phyloP scores from a whole-genome alignment of 768 basidiomycete genomes.

The Kwoniella europaea region DNA sequence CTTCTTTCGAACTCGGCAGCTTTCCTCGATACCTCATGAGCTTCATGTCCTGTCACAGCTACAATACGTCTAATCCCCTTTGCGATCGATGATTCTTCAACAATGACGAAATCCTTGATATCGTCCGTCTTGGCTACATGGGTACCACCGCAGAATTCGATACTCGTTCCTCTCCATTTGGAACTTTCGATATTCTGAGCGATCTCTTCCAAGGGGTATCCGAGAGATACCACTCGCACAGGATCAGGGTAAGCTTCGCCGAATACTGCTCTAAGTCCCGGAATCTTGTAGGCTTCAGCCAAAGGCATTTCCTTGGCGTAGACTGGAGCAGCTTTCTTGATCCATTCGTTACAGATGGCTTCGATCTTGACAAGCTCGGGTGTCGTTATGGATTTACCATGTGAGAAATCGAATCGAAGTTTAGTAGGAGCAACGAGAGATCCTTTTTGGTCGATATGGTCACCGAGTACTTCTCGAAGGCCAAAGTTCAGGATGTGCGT shows the following conservation, averaged over 20 bases:
- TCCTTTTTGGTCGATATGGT: slow-evolving; percentile 97
- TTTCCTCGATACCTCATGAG: slow-evolving; percentile 74
- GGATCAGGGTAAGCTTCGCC: slow-evolving; percentile 98
- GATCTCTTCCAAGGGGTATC: slow-evolving; percentile 85
- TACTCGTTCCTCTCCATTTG: slow-evolving; percentile 86
- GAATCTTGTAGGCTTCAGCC: slow-evolving; percentile 76
- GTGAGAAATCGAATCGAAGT: slow-evolving; percentile 97
- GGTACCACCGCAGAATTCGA: slow-evolving; percentile 99
- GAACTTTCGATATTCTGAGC: slow-evolving; percentile 80
- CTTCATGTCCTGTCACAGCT: slow-evolving; percentile 93
- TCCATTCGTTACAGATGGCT: slow-evolving; percentile 81
- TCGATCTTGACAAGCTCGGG: slow-evolving; percentile 84
- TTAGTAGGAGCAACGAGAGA: slow-evolving; percentile 95
- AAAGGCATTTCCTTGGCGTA: slow-evolving; percentile 85
- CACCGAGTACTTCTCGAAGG: slow-evolving; percentile 90
- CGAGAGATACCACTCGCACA: slow-evolving; percentile 90
- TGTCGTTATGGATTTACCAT: slow-evolving; percentile 82
- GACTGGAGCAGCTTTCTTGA: slow-evolving; percentile 83
- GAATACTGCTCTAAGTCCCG: slow-evolving; percentile 95
- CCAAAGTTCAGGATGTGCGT: slow-evolving; percentile 97
- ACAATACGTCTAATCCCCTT: slow-evolving; percentile 95
- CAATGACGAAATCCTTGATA: slow-evolving; percentile 94
- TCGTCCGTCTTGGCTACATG: slow-evolving; percentile 96
- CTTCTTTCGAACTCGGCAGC: slow-evolving; percentile 69
- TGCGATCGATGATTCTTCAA: slow-evolving; percentile 94